Base-by-base conservation (phyloP, 805 yeast genomes). In the Candida sphagnicola region DNA sequence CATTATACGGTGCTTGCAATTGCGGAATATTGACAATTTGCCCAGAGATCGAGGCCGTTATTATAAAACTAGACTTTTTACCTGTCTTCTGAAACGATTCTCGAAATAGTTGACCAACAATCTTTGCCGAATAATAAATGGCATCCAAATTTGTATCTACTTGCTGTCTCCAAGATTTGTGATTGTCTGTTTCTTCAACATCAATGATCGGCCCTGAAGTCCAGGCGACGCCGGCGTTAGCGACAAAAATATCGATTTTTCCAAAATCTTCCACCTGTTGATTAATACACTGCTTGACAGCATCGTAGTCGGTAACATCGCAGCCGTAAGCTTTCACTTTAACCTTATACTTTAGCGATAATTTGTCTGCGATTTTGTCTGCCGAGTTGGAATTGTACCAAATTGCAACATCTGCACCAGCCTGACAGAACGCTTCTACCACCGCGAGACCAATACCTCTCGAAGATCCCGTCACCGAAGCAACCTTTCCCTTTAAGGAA, bases 191-290 rank as follows among this genome's bases (percentile, higher is more conserved):
- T 14, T 65, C 66, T 30, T 64, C 59, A 25, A 56, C 68, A 21
- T 67, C 67, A 35, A 65, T 45, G 42, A 57, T 53, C 14, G 75
- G 75, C 16, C 90, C 89, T 19, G 75, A 69, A 16, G 78, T 72
- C 95, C 95, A 87, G 12, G 88, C 80, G 34, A 86, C 78, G 30
- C 96, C 96, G 11, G 96, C 96, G 59, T 88, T 88, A 51, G 95
- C 95, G 34, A 88, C 93, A 53, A 85, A 82, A 18, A 86, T 67
- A 60, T 88, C 95, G 48, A 88, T 78, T 44, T 77, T 77, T 39
- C 91, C 93, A 57, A 88, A 87, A 54, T 86, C 95, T 42, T 61
- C 47, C 45, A 69, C 75, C 44, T 80, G 77, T 57, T 70, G 71
- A 28, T 53, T 57, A 37, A 82, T 65, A 12, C 76, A 69, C 14